Percentiles rank a stretch among this genome's conserved stretches.
Evolutionary conservation across 306 rosid species (phyloP).

Genomic region (Sophora flavescens): DNA sequence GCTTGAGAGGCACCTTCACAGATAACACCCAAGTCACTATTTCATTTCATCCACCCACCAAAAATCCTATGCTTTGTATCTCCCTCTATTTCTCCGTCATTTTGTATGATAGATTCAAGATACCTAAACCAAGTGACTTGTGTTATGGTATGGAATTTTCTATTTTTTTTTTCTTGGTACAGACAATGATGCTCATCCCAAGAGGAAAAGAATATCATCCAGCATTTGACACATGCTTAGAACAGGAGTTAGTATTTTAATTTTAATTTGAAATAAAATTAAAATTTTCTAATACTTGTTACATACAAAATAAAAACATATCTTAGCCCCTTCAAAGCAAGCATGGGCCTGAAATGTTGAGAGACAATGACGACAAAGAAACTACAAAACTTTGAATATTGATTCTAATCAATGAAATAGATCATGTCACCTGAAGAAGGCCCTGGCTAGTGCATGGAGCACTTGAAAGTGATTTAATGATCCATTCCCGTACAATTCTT

Average conservation of each 20-base stretch:
- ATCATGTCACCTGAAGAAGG: slow-evolving; percentile 86
- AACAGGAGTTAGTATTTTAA: slow-evolving; percentile 18
- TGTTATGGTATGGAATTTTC: not conserved
- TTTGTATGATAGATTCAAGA: not conserved
- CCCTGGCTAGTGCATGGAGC: slow-evolving; percentile 99
- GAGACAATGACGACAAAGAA: slow-evolving; percentile 16
- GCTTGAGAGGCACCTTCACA: too few relatives aligned
- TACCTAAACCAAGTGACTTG: not conserved
- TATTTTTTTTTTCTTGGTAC: not conserved
- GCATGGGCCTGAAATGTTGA: slow-evolving; percentile 8
- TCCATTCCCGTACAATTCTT: slow-evolving; percentile 96
- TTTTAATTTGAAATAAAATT: slow-evolving; percentile 26
- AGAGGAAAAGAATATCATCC: not conserved
- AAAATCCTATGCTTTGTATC: too few relatives aligned
- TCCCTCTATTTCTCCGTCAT: not conserved
- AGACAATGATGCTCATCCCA: slow-evolving; percentile 9
- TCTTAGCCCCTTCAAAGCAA: slow-evolving; percentile 20
- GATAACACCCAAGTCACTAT: too few relatives aligned
- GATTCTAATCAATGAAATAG: slow-evolving; percentile 35
- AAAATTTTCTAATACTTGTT: not conserved
- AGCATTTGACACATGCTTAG: slow-evolving; percentile 17
- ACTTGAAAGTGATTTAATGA: slow-evolving; percentile 85
- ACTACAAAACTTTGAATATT: slow-evolving; percentile 14
- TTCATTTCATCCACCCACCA: too few relatives aligned
- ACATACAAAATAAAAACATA: slow-evolving; percentile 31